phyloP scores from a whole-genome alignment of 768 basidiomycete species.

The Boletus patriciae region DNA sequence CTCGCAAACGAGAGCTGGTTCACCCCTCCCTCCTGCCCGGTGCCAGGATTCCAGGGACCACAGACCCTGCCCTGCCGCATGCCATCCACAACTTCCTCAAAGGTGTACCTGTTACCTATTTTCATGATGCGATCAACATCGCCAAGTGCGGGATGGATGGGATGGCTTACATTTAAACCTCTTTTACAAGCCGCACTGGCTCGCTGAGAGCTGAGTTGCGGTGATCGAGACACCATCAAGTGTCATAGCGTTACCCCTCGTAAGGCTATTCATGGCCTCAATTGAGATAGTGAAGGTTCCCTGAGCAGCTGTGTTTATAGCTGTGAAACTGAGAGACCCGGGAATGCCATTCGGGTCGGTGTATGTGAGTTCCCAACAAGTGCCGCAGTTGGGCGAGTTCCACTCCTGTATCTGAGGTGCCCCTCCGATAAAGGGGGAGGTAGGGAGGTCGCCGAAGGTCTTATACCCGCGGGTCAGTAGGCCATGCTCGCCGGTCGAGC shows the following conservation, averaged over 20 bases:
- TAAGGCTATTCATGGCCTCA: slow-evolving; percentile 37
- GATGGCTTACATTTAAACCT: no score
- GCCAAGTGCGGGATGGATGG: background rate
- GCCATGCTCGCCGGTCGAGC: slow-evolving; percentile 51
- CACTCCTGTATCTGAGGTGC: background rate
- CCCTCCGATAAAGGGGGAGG: background rate
- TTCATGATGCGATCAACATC: no score
- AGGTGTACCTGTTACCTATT: no score
- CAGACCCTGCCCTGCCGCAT: no score
- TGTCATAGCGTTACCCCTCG: slow-evolving; percentile 26
- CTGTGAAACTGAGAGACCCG: slow-evolving; percentile 48
- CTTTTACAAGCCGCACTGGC: background rate
- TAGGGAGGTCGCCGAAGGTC: background rate
- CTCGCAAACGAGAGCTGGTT: no score
- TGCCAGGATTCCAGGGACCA: no score
- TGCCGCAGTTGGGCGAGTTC: background rate
- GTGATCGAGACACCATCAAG: slow-evolving; percentile 29
- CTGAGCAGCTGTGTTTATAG: slow-evolving; percentile 46
- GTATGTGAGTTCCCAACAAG: background rate
- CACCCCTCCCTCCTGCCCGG: no score
- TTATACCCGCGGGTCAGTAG: background rate
- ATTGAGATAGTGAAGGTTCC: slow-evolving; percentile 33
- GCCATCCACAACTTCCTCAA: no score
- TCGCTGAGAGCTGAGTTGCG: slow-evolving; percentile 1
- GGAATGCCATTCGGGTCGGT: slow-evolving; percentile 19